Percentiles rank a stretch among this genome's conserved stretches.
Evolutionary conservation across 441 rosid species (phyloP).

Genomic region (Euphorbia celastroides): DNA sequence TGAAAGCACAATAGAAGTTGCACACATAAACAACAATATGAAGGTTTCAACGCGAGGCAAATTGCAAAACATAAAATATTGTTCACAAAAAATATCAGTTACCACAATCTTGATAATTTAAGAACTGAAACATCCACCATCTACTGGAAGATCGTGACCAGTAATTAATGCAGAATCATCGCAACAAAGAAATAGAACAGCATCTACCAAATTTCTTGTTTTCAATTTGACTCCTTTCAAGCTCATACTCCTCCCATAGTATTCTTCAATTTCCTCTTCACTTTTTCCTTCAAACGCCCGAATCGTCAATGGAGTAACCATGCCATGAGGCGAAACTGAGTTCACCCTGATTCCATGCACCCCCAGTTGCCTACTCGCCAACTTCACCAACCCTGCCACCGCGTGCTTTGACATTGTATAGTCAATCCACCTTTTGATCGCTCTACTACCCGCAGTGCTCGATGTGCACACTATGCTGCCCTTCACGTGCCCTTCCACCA

Average conservation of each 20-base stretch:
- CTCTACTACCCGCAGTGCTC: conserved; percentile 10
- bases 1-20: no score
- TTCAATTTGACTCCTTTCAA: conserved; percentile 32
- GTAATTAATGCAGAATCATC: conserved; percentile 30
- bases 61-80: no score
- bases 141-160: conserved; percentile 36
- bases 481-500: conserved; percentile 24
- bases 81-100: no score
- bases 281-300: not conserved
- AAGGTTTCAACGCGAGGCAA: no score
- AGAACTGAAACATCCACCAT: conserved; percentile 20
- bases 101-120: no score
- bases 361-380: conserved; percentile 22
- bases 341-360: conserved; percentile 23
- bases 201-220: conserved; percentile 26
- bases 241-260: not conserved
- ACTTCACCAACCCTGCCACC: conserved; percentile 20
- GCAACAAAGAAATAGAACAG: conserved; percentile 35
- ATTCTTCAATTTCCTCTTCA: conserved; percentile 15
- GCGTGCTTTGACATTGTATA: conserved; percentile 29
- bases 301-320: conserved; percentile 9
- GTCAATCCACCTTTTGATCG: not conserved
- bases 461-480: conserved; percentile 34
- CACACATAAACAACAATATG: no score
- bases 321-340: conserved; percentile 17